Base-by-base conservation (phyloP, 2,329 filamentous ascomycete species). In the Penicillium sclerotiorum region DNA sequence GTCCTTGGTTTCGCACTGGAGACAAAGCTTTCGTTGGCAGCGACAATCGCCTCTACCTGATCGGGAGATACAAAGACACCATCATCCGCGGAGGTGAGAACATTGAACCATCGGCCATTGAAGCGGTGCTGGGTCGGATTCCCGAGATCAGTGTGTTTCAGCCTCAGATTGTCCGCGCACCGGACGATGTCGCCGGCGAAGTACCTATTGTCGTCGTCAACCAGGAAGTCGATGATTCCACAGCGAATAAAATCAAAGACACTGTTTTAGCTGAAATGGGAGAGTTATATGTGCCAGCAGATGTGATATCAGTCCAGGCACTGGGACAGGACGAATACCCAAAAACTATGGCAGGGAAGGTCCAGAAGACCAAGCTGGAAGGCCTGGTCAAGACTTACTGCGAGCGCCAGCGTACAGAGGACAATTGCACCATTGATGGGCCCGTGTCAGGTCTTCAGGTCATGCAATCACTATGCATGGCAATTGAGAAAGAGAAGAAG, bases 1-100 rank as follows among this genome's bases (percentile, higher is more conserved):
- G 20, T 15, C 5, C 9, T 4, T 59, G 56, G 56, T 57, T 59
- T 23, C 22, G 46, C 41, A 57, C 51, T 21, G 56, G 56, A 6
- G 56, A 59, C 35, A 50, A 57, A 40, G 56, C 47, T 2, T 43
- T 55, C 35, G 46, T 59, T 25, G 51, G 47, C 15, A 38, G 15
- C 6, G 51, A 57, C 21, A 33, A 47, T 41, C 54, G 41, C 8
- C 39, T 57, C 7, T 59, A 59, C 27, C 39, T 59, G 8, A 30
- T 59, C 32, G 56, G 56, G 0, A 47, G 56, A 17, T 57, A 52
- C 30, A 57, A 57, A 42, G 56, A 59, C 15, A 55, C 47, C 3
- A 59, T 59, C n/a, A 55, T 59, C 8, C 51, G 56, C 5, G 56
- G 54, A 15, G 56, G 56, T 0, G 54, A 59, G 41, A 59, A 59